These are phyloP conservation scores for Paramecium caudatum DNA, from an alignment of 73 alveolate species.

Conservation along the genomic window DNA sequence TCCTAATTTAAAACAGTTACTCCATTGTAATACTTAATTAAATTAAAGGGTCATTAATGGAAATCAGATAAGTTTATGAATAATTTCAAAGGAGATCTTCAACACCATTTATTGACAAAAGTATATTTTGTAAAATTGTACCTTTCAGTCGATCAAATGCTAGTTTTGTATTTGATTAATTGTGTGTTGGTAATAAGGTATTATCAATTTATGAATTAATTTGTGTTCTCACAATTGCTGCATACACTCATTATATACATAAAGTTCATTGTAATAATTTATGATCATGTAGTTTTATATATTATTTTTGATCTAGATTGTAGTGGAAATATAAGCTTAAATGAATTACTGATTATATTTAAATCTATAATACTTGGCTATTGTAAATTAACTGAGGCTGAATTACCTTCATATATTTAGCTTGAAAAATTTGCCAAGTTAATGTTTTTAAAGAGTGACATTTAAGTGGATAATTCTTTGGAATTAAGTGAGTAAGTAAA, in stretches of 20 bases:
- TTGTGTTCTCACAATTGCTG: constrained; percentile 58
- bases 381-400: constrained; percentile 73
- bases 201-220: constrained; percentile 73
- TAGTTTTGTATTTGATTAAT: constrained; percentile 53
- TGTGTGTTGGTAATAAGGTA: constrained; percentile 19
- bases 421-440: constrained; percentile 71
- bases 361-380: constrained; percentile 70
- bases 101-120: constrained; percentile 67
- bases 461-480: constrained; percentile 71
- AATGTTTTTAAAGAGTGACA: constrained; percentile 72
- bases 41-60: constrained; percentile 68
- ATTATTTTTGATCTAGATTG: constrained; percentile 66
- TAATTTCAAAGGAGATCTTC: constrained; percentile 67
- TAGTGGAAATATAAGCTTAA: constrained; percentile 65
- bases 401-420: constrained; percentile 64
- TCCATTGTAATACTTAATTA: constrained; percentile 14
- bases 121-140: constrained; percentile 68
- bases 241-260: constrained; percentile 68
- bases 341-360: constrained; percentile 72
- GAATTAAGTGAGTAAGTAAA: constrained; percentile 61
- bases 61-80: constrained; percentile 71
- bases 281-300: constrained; percentile 18
- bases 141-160: constrained; percentile 74
- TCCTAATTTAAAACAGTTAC: constrained; percentile 68
- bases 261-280: constrained; percentile 69